These are phyloP conservation scores for Neurospora tetrasperma DNA, from an alignment of 495 filamentous ascomycete genomes.

Conservation along the genomic window DNA sequence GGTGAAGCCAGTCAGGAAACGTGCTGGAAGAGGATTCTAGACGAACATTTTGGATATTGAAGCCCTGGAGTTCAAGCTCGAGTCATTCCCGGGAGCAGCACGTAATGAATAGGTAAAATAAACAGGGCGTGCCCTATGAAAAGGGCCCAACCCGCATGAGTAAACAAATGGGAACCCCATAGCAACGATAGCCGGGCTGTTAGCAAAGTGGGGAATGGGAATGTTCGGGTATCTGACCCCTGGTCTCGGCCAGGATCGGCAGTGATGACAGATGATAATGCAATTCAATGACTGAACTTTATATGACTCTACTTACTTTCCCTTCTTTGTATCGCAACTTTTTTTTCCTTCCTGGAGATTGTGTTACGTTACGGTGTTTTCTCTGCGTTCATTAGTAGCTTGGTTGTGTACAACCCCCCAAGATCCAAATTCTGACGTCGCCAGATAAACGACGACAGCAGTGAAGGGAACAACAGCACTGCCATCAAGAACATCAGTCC, in stretches of 20 bases:
- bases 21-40: slow-evolving; percentile 22
- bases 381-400: background rate
- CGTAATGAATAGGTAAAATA: background rate
- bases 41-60: background rate
- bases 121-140: background rate
- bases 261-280: background rate
- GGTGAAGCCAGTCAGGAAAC: slow-evolving; percentile 50
- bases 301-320: background rate
- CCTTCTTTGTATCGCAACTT: background rate
- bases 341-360: background rate
- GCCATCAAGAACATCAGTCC: background rate
- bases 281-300: background rate
- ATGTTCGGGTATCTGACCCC: background rate
- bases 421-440: background rate
- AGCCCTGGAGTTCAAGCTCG: background rate
- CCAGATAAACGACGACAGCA: background rate
- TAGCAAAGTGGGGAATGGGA: background rate
- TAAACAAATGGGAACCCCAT: background rate
- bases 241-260: slow-evolving; percentile 3
- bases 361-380: background rate
- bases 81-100: background rate
- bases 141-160: background rate
- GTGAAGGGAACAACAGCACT: background rate
- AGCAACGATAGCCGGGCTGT: background rate
- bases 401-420: background rate